Evolutionary conservation across 768 basidiomycete species (phyloP), one percentile per base, ranked within the genome.

Genomic region (Suillus spraguei): DNA sequence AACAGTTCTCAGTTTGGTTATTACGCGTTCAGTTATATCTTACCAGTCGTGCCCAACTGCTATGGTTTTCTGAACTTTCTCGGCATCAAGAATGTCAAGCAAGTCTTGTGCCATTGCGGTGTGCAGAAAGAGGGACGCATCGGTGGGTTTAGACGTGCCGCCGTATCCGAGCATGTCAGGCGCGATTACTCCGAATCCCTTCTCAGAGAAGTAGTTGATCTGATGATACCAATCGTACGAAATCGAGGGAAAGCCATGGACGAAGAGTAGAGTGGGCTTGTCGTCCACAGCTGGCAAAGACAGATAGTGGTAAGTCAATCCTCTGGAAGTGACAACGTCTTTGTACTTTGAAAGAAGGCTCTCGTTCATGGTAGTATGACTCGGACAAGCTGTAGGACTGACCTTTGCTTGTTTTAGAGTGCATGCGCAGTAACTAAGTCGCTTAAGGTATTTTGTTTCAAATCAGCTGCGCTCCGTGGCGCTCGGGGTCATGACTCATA

Each of bases 81-180:
- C 81, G 16, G 64, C 69, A 60, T 81, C 77, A 28, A 82, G 67
- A 52, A 82, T 74, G 33, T 80, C 79, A 3, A 80, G 3, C 16
- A 80, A 52, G 54, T 82, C 81, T 50, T 70, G 68, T 4, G 56
- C 72, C 10, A 79, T 44, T 11, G 67, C 66, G 11, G 70, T 68
- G 22, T 67, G 69, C 32, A 67, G 49, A 58, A 79, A 80, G 14
- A 69, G 65, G 13, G 62, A 59, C 13, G 69, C 63, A 47, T 77
- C 72, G 0, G 59, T 64, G 9, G 82, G 77, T 67, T 82, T 83
- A 63, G 77, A 76, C 4, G 84, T 83, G 24, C 68, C 76, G 17
- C 81, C 83, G 41, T 74, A 78, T 7, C 84, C 83, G 16, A 85
- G 76, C 66, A 82, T 76, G 67, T 85, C 83, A 0, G 83, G 83